Conservation (phyloP, 2,329 filamentous ascomycete species). For the Colletotrichum chrysophilum region DNA sequence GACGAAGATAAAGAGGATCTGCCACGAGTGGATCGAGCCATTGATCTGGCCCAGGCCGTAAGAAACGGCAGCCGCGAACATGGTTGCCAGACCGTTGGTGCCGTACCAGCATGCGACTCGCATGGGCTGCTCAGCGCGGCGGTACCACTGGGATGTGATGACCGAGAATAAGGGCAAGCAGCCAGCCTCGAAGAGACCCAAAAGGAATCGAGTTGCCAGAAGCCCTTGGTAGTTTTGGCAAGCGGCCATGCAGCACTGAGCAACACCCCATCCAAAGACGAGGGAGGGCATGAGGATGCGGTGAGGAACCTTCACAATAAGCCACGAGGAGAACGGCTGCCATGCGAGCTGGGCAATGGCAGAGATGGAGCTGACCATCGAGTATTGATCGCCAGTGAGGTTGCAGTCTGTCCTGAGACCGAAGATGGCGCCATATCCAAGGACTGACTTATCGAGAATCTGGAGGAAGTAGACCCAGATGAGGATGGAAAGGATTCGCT, state of each 20-base stretch:
- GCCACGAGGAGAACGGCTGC: slow-evolving; percentile 63
- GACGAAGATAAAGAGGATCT: slow-evolving; percentile 64
- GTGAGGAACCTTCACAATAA: slow-evolving; percentile 67
- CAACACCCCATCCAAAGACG: slow-evolving; percentile 49
- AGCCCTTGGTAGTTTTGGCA: slow-evolving; percentile 23
- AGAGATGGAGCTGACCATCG: slow-evolving; percentile 60
- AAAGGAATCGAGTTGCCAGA: slow-evolving; percentile 25
- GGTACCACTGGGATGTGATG: slow-evolving; percentile 54
- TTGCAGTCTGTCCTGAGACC: slow-evolving; percentile 54
- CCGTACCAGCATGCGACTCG: slow-evolving; percentile 71
- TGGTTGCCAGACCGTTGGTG: slow-evolving; percentile 63
- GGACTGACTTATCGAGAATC: slow-evolving; percentile 62
- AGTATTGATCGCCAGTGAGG: slow-evolving; percentile 60
- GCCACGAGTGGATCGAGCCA: slow-evolving; percentile 37
- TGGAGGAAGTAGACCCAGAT: slow-evolving; percentile 66
- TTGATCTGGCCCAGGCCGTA: slow-evolving; percentile 62
- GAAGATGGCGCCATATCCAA: slow-evolving; percentile 64
- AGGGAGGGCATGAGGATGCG: slow-evolving; percentile 60
- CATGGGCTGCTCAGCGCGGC: slow-evolving; percentile 62
- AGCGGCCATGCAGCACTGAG: slow-evolving; percentile 38
- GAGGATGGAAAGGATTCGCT: slow-evolving; percentile 58
- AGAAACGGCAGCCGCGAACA: slow-evolving; percentile 60
- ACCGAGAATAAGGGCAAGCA: slow-evolving; percentile 51
- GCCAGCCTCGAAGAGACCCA: slow-evolving; percentile 26
- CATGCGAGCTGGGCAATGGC: slow-evolving; percentile 65